A percentile compares a stretch with the other conserved stretches of the same genome.
Evolutionary conservation across 2,329 filamentous ascomycete species (phyloP).

Genomic region (Apiospora koreana): DNA sequence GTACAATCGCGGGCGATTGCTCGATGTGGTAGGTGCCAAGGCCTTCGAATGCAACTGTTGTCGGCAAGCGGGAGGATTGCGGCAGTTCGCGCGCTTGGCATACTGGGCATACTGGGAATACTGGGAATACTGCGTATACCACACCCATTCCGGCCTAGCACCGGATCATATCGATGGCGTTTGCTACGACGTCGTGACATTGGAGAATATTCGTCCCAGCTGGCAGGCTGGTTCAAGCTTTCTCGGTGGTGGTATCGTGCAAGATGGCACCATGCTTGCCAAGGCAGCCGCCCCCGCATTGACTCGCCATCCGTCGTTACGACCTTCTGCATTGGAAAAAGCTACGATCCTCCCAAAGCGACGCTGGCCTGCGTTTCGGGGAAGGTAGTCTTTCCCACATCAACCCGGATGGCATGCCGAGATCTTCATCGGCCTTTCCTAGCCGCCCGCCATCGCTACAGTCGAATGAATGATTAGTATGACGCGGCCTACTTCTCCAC

Average conservation of each 20-base stretch:
- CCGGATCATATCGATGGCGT: neutral
- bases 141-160: neutral
- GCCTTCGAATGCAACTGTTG: neutral
- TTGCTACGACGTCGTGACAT: neutral
- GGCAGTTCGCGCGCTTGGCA: constrained; percentile 6
- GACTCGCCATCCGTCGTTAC: neutral
- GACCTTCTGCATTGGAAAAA: neutral
- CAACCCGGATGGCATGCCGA: neutral
- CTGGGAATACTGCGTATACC: neutral
- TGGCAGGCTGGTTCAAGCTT: neutral
- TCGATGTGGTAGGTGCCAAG: constrained; percentile 1
- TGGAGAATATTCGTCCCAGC: neutral
- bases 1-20: neutral
- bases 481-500: neutral
- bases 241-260: neutral
- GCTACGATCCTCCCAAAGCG: neutral
- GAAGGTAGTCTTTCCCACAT: neutral
- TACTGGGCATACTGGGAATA: neutral
- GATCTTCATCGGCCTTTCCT: neutral
- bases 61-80: neutral
- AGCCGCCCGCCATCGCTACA: neutral
- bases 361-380: neutral
- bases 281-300: neutral
- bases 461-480: no score
- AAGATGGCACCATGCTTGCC: neutral